Evolutionary conservation across 148 eudicot genomes (phyloP), one percentile per base, ranked within the genome.

Genomic region (Linanthus parryae): DNA sequence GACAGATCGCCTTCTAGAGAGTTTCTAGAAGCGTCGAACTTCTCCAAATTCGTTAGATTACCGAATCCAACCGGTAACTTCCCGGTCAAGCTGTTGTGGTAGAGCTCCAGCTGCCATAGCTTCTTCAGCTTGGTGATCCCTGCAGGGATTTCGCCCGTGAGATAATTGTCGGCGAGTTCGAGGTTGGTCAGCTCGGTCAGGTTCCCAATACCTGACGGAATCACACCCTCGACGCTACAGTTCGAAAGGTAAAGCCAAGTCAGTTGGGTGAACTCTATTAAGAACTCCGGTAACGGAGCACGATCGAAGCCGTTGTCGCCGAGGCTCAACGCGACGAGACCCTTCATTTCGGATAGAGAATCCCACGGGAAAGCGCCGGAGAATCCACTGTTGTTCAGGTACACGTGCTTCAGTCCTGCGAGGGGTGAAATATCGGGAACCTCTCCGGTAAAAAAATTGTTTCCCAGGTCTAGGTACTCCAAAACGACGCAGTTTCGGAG

Each of bases 291-390:
- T 54, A 91, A 79, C 4, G 57, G 66, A 4, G 87, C 62, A 1
- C 18, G 28, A 3, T 71, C 78, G 16, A 91, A 77, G 0, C 58
- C 60, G 59, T 91, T 91, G 41, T 91, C 95, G 2, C 98, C 98
- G 11, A 91, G 27, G 47, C 94, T 81, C 15, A 91, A 38, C 0
- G 24, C 69, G 1, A 60, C 38, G 9, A 91, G 65, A 5, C 59
- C 56, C 1, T 77, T 68, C 82, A 91, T 72, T 14, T 65, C 75
- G 1, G 43, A 21, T 0, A 91, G 70, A 5, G 94, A 86, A 27
- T 56, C 52, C 94, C 94, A 91, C 0, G 94, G 98, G 14, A 86
- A 83, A 16, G 49, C 26, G 2, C 89, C 95, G 0, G 84, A 41
- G 57, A 86, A 66, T 1, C 89, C 83, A 28, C 81, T 86, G 11